phyloP scores from a whole-genome alignment of 305 asterid species.

The Coffea humblotiana region DNA sequence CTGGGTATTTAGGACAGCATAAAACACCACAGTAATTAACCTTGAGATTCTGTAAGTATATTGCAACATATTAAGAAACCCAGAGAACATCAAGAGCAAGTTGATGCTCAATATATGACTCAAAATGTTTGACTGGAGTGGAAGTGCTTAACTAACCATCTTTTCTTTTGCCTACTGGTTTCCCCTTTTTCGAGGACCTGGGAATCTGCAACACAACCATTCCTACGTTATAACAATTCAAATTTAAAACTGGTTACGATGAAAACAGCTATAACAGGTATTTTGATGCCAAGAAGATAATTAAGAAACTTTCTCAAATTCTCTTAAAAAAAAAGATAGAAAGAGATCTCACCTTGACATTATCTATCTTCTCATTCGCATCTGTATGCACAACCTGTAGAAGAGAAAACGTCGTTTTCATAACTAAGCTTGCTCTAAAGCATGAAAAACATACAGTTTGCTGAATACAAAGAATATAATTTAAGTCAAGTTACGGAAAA shows the following conservation, averaged over 20 bases:
- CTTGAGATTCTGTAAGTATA: neutral
- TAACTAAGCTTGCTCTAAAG: neutral
- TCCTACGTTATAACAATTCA: neutral
- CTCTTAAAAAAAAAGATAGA: neutral
- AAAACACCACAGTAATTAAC: neutral
- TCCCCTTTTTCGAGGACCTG: conserved; percentile 30
- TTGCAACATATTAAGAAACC: neutral
- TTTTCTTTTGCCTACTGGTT: conserved; percentile 25
- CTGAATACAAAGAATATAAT: neutral
- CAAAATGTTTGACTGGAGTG: conserved; percentile 33
- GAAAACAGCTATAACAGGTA: neutral
- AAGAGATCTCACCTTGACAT: conserved; percentile 33
- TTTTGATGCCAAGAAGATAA: neutral
- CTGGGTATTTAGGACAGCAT: neutral
- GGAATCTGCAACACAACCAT: conserved; percentile 32
- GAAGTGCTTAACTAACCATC: conserved; percentile 13
- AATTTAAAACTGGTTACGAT: neutral
- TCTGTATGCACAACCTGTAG: conserved; percentile 40
- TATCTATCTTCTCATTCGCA: conserved; percentile 26
- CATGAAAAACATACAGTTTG: neutral
- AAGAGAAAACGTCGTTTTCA: neutral
- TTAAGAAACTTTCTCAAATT: neutral
- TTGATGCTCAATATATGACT: neutral
- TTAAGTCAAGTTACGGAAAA: too few species aligned
- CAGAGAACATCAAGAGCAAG: neutral